Conservation (phyloP, 805 yeast species). For the Starmerella cellae region DNA sequence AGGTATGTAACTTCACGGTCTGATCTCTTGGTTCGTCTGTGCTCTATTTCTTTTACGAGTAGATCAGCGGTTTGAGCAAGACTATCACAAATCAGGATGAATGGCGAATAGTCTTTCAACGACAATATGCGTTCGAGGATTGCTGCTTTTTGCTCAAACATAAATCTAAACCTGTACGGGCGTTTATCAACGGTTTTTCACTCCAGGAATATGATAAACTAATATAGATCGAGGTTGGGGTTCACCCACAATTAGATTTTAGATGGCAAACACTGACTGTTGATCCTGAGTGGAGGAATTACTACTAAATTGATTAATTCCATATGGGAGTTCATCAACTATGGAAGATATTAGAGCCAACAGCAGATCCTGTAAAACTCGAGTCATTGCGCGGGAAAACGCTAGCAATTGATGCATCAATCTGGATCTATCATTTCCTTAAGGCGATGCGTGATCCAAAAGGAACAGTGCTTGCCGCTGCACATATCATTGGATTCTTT, state of each 20-base stretch:
- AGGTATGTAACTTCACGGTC: slow-evolving; percentile 2
- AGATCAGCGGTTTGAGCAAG: slow-evolving; percentile 51
- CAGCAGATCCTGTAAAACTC: slow-evolving; percentile 78
- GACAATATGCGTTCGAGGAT: slow-evolving; percentile 53
- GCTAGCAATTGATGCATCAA: slow-evolving; percentile 94
- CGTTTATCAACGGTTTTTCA: too few species aligned
- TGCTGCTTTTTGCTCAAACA: slow-evolving; percentile 26
- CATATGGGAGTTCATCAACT: slow-evolving; percentile 93
- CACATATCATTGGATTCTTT: slow-evolving; percentile 93
- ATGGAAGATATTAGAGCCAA: slow-evolving; percentile 84
- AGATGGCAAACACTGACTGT: too few species aligned
- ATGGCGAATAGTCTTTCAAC: slow-evolving; percentile 62
- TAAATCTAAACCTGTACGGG: too few species aligned
- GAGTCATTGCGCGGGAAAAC: slow-evolving; percentile 68
- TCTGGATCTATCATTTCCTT: slow-evolving; percentile 94
- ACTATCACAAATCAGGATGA: slow-evolving; percentile 56
- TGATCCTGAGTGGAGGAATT: neutral
- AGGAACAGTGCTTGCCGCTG: slow-evolving; percentile 61
- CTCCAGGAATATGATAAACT: too few species aligned
- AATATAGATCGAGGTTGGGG: too few species aligned
- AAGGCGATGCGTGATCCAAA: slow-evolving; percentile 84
- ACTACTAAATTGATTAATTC: neutral
- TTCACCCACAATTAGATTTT: too few species aligned
- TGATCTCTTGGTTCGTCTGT: slow-evolving; percentile 26
- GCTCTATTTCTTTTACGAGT: slow-evolving; percentile 46